A percentile compares a stretch with the other conserved stretches of the same genome.
Conservation (phyloP, 164 flowering plant genomes). For the Malania oleifera region DNA sequence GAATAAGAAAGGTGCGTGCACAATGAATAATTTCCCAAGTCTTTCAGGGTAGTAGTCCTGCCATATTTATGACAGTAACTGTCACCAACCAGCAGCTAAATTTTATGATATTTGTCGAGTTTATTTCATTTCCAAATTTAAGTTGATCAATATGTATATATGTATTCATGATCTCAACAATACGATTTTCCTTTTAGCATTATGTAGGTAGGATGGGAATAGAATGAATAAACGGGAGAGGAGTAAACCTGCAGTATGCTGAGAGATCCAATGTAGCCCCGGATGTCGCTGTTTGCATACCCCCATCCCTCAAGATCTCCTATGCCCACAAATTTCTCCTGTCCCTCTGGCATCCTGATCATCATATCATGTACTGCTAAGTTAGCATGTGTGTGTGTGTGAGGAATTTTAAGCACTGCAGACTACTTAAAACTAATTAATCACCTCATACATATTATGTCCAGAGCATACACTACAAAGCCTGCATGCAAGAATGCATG, state of each 20-base stretch:
- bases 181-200: not conserved
- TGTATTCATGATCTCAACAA: not conserved
- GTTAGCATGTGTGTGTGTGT: not conserved
- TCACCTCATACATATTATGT: conserved; percentile 68
- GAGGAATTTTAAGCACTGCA: not conserved
- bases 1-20: conserved; percentile 71
- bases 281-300: conserved; percentile 61
- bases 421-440: not conserved
- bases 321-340: conserved; percentile 61
- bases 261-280: conserved; percentile 59
- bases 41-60: conserved; percentile 92
- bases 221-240: no score
- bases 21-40: conserved; percentile 57
- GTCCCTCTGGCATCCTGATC: conserved; percentile 59
- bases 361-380: conserved; percentile 1
- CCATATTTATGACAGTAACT: conserved; percentile 2
- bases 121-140: not conserved
- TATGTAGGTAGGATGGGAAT: no score
- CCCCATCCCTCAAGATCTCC: conserved; percentile 86
- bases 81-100: not conserved
- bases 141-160: not conserved
- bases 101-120: not conserved
- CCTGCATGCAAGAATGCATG: conserved; percentile 33
- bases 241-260: conserved; percentile 67
- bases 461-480: conserved; percentile 49